Evolutionary conservation across 345 rosid species (phyloP).

Genomic region (Passiflora organensis): DNA sequence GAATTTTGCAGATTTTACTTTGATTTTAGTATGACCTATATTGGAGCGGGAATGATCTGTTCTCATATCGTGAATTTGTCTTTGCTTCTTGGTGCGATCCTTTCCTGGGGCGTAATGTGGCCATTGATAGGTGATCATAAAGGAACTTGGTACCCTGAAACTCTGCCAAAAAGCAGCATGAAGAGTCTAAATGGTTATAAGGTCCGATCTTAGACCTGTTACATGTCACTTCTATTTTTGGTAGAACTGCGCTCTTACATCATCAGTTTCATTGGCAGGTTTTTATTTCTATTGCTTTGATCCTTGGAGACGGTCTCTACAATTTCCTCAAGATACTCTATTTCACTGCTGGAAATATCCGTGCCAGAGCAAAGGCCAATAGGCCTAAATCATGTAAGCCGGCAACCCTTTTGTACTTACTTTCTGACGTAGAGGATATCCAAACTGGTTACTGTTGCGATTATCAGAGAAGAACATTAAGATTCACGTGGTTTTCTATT

Average conservation of each 20-base stretch:
- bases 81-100: conserved; percentile 79
- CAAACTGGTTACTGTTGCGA: too few relatives aligned
- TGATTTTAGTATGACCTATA: conserved; percentile 78
- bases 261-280: conserved; percentile 36
- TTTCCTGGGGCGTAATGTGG: conserved; percentile 98
- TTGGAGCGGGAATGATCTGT: conserved; percentile 97
- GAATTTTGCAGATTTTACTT: conserved; percentile 71
- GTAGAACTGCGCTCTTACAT: too few relatives aligned
- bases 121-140: conserved; percentile 57
- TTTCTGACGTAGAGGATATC: too few relatives aligned
- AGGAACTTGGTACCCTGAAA: conserved; percentile 70
- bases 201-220: too few relatives aligned
- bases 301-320: conserved; percentile 92
- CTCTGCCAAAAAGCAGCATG: conserved; percentile 63
- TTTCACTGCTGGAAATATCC: conserved; percentile 49
- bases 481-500: not conserved
- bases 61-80: conserved; percentile 85
- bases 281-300: conserved; percentile 72
- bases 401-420: not conserved
- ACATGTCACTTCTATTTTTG: too few relatives aligned
- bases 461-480: too few relatives aligned
- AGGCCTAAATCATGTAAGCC: conserved; percentile 36
- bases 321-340: conserved; percentile 73
- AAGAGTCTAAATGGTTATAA: conserved; percentile 83
- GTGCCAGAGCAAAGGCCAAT: conserved; percentile 25